These are phyloP conservation scores for Pholiota adiposa DNA, from an alignment of 1,284 basidiomycete species.

Conservation along the genomic window DNA sequence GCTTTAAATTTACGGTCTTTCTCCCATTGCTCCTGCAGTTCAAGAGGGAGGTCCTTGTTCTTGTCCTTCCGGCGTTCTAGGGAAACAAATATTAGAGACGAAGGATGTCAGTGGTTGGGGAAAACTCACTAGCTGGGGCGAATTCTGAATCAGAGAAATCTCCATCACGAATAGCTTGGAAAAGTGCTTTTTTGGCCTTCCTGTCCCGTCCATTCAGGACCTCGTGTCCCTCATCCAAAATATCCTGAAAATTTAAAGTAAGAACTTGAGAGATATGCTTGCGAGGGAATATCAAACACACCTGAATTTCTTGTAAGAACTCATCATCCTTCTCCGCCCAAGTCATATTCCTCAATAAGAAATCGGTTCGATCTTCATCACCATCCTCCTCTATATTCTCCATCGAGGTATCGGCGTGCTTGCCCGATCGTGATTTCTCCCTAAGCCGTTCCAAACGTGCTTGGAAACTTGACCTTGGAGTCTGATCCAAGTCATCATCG, in stretches of 20 bases:
- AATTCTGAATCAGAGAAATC: conserved; percentile 49
- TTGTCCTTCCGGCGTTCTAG: conserved; percentile 63
- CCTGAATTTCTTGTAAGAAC: conserved; percentile 65
- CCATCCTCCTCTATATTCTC: conserved; percentile 27
- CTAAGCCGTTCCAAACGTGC: conserved; percentile 51
- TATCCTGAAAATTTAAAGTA: conserved; percentile 38
- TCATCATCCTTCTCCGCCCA: conserved; percentile 72
- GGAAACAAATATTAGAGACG: neutral
- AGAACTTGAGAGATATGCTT: neutral
- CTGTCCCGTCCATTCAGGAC: conserved; percentile 54
- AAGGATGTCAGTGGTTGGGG: neutral
- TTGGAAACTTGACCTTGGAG: conserved; percentile 57
- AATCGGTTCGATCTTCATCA: conserved; percentile 52
- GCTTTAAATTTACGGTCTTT: conserved; percentile 85
- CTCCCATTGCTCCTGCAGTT: conserved; percentile 78
- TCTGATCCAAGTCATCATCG: conserved; percentile 46
- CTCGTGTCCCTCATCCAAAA: conserved; percentile 49
- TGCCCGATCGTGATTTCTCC: conserved; percentile 35
- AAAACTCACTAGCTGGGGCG: conserved; percentile 36
- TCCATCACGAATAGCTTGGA: conserved; percentile 67
- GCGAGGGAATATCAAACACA: conserved; percentile 32
- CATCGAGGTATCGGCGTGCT: conserved; percentile 25
- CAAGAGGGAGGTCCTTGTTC: conserved; percentile 55
- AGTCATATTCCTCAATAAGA: conserved; percentile 41
- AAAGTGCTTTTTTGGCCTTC: conserved; percentile 61